Conservation (phyloP, 768 basidiomycete species). For the Pholiota microspora region DNA sequence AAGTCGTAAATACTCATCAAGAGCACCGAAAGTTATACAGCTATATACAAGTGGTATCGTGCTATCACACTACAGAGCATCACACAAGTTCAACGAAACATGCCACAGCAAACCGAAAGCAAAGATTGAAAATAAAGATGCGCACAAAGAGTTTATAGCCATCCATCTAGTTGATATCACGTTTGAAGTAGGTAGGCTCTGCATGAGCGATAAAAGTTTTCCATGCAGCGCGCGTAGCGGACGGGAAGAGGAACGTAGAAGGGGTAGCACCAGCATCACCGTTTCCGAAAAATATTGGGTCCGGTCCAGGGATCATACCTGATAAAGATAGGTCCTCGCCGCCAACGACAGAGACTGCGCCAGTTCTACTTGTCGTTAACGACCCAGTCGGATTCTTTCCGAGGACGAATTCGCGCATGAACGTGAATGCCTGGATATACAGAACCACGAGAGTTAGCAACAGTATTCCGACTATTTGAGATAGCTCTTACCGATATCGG, state of each 20-base stretch:
- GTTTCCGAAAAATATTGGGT: constrained; percentile 56
- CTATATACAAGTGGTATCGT: background rate
- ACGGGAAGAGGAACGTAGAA: constrained; percentile 54
- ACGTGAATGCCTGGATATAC: constrained; percentile 49
- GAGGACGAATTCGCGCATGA: constrained; percentile 66
- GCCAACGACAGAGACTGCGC: constrained; percentile 34
- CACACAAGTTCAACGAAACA: background rate
- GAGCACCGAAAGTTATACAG: background rate
- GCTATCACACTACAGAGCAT: background rate
- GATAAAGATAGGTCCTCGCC: constrained; percentile 50
- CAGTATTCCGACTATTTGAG: background rate
- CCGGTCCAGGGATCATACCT: constrained; percentile 48
- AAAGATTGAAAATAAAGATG: background rate
- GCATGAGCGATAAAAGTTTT: constrained; percentile 36
- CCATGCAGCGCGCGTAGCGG: constrained; percentile 58
- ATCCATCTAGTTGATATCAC: background rate
- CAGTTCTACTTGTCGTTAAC: constrained; percentile 33
- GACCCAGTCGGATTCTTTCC: constrained; percentile 60
- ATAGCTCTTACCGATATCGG: constrained; percentile 32
- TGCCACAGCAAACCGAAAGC: background rate
- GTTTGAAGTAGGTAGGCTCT: constrained; percentile 6
- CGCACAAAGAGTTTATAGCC: background rate
- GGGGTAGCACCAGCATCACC: constrained; percentile 45
- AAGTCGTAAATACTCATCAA: constrained; percentile 5
- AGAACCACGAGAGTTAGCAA: background rate